phyloP scores from a whole-genome alignment of 2,329 filamentous ascomycete genomes.

The Hymenoscyphus fraxineus region DNA sequence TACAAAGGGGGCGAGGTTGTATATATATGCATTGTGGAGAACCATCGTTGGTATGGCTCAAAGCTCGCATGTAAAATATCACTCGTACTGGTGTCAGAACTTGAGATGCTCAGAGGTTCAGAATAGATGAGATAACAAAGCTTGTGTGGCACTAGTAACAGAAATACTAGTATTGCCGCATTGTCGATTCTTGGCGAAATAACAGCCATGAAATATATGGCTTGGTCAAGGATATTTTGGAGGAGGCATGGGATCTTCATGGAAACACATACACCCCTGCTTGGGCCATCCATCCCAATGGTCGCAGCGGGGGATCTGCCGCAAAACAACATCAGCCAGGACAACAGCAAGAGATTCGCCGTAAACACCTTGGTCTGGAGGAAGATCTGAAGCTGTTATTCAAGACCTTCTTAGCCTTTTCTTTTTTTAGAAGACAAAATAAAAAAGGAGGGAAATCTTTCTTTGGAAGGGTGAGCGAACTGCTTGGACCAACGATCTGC shows the following conservation, averaged over 20 bases:
- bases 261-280: not conserved
- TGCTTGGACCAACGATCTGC: not conserved
- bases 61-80: not conserved
- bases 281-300: not conserved
- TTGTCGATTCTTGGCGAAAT: too few species aligned
- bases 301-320: not conserved
- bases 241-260: not conserved
- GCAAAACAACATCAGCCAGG: not conserved
- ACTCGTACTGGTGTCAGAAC: not conserved
- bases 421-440: not conserved
- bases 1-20: not conserved
- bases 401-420: not conserved
- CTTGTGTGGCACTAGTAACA: not conserved
- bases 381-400: not conserved
- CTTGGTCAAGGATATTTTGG: not conserved
- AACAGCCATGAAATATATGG: not conserved
- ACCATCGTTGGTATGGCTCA: too few species aligned
- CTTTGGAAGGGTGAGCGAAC: not conserved
- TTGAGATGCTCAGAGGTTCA: not conserved
- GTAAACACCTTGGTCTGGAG: not conserved
- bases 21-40: not conserved
- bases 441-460: not conserved
- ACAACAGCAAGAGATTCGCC: not conserved
- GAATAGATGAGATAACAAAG: not conserved
- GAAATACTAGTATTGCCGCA: too few species aligned